Conservation (phyloP, 2,329 filamentous ascomycete species). For the Zymoseptoria tritici region DNA sequence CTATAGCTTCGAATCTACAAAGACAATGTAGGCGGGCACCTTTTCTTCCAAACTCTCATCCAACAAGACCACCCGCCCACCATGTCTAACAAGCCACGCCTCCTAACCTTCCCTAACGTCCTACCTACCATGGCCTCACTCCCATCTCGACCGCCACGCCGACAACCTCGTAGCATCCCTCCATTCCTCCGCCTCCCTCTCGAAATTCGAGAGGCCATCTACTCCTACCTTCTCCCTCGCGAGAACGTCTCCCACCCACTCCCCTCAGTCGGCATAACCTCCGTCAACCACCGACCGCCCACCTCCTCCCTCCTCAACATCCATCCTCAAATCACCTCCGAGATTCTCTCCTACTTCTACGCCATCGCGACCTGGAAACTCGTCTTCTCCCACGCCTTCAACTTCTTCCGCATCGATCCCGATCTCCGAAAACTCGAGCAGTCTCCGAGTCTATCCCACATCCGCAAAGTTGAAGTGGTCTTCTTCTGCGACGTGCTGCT, state of each 20-base stretch:
- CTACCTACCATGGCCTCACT: not conserved
- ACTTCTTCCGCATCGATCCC: constrained; percentile 31
- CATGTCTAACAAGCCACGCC: not conserved
- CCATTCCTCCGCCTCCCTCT: constrained; percentile 33
- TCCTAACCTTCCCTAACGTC: not conserved
- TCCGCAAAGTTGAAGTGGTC: constrained; percentile 27
- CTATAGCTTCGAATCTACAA: not conserved
- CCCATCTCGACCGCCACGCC: not conserved
- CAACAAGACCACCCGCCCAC: not conserved
- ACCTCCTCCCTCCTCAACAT: constrained; percentile 20
- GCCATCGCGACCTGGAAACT: constrained; percentile 27
- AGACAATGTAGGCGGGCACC: not conserved
- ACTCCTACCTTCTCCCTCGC: constrained; percentile 29
- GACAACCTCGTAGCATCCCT: not conserved
- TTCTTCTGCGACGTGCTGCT: constrained; percentile 29
- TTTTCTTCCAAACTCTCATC: not conserved
- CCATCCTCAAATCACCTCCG: constrained; percentile 21
- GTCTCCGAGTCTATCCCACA: constrained; percentile 13
- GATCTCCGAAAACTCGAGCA: constrained; percentile 23
- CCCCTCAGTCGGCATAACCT: constrained; percentile 28
- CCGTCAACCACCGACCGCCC: constrained; percentile 26
- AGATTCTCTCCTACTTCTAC: constrained; percentile 28
- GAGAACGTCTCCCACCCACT: constrained; percentile 24
- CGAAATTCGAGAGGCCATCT: constrained; percentile 39
- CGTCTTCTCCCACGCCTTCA: constrained; percentile 31